Conservation (phyloP, 805 yeast species). For the Ogataea pini region DNA sequence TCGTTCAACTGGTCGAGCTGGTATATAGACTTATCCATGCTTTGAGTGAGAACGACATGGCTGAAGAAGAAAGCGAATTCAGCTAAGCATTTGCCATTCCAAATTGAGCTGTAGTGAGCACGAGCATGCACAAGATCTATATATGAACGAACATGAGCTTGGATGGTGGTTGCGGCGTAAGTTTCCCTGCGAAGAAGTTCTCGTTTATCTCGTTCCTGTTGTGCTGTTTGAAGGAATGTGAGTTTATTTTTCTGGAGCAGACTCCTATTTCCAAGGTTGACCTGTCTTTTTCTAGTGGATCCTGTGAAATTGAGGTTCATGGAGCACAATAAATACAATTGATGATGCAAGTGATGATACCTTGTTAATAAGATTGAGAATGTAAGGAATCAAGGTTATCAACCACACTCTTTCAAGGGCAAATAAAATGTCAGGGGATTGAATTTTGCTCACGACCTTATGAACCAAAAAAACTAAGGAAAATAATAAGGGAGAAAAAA, state of each 20-base stretch:
- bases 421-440: not conserved
- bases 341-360: too few species aligned
- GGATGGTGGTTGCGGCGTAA: constrained; percentile 52
- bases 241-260: constrained; percentile 36
- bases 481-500: too few species aligned
- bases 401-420: too few species aligned
- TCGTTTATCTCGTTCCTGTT: constrained; percentile 64
- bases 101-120: constrained; percentile 16
- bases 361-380: too few species aligned
- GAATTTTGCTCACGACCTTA: not conserved
- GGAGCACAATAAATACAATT: not conserved
- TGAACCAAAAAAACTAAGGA: not conserved
- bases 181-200: constrained; percentile 53
- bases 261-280: constrained; percentile 50
- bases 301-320: constrained; percentile 37
- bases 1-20: constrained; percentile 16
- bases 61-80: constrained; percentile 36
- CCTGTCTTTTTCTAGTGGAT: constrained; percentile 35
- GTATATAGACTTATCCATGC: not conserved
- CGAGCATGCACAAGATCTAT: constrained; percentile 36
- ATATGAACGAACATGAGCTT: constrained; percentile 45
- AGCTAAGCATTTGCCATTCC: constrained; percentile 28
- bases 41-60: constrained; percentile 17
- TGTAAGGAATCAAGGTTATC: too few species aligned
- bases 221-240: constrained; percentile 61